Evolutionary conservation across 164 flowering plant species (phyloP).

Genomic region (Paratinospora sagittata): DNA sequence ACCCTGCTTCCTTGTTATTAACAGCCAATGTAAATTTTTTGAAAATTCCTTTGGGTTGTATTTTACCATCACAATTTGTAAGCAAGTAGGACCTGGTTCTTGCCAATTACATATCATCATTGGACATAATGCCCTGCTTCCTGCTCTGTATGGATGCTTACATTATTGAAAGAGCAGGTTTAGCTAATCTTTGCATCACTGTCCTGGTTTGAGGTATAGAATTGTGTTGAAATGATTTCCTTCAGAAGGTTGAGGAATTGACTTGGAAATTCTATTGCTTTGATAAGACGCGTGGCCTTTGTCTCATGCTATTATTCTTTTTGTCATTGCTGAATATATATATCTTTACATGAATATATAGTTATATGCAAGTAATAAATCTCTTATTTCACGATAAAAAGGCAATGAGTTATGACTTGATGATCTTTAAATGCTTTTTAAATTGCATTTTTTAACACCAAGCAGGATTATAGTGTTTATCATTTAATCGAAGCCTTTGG

Average conservation of each 20-base stretch:
- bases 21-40: not conserved
- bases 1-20: not conserved
- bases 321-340: not conserved
- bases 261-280: too few relatives aligned
- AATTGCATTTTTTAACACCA: not conserved
- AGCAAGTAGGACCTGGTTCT: not conserved
- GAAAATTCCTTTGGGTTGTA: not conserved
- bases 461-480: not conserved
- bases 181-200: not conserved
- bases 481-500: not conserved
- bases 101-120: not conserved
- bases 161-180: not conserved
- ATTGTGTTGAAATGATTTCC: too few relatives aligned
- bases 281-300: too few relatives aligned
- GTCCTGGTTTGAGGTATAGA: too few relatives aligned
- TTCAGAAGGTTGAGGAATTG: too few relatives aligned
- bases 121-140: not conserved
- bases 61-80: not conserved
- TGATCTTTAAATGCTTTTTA: not conserved
- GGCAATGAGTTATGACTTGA: not conserved
- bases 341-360: not conserved
- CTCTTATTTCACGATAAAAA: not conserved
- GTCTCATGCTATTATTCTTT: too few relatives aligned
- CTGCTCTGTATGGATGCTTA: not conserved
- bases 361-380: not conserved